phyloP scores from a whole-genome alignment of 2,329 filamentous ascomycete species.

The Hymenoscyphus scutula region DNA sequence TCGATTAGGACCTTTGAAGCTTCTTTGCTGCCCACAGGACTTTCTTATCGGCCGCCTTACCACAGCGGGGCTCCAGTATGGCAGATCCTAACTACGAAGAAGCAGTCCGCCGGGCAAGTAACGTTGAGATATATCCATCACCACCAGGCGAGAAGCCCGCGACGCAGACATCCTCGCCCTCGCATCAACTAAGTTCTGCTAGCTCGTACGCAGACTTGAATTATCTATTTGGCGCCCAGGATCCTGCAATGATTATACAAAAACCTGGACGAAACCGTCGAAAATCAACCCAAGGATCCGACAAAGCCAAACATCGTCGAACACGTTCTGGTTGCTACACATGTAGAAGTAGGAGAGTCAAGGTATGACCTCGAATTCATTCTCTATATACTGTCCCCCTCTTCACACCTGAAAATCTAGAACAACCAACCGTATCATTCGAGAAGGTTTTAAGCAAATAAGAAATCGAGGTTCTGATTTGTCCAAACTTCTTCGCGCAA shows the following conservation, averaged over 20 bases:
- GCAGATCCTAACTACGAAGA: constrained; percentile 16
- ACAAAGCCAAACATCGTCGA: constrained; percentile 80
- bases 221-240: constrained; percentile 34
- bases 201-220: constrained; percentile 32
- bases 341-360: constrained; percentile 84
- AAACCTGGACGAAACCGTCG: constrained; percentile 33
- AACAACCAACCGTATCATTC: background rate
- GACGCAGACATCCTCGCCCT: constrained; percentile 12
- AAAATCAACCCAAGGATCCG: constrained; percentile 29
- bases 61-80: constrained; percentile 17
- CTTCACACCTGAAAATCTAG: background rate
- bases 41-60: background rate
- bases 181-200: constrained; percentile 29
- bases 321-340: constrained; percentile 94
- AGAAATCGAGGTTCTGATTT: background rate
- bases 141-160: constrained; percentile 12
- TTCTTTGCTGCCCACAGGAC: background rate
- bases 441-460: background rate
- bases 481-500: background rate
- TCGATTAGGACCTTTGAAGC: background rate
- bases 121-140: constrained; percentile 10
- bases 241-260: constrained; percentile 30
- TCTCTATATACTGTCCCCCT: background rate
- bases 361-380: constrained; percentile 46
- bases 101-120: constrained; percentile 13